Evolutionary conservation across 1,284 basidiomycete genomes (phyloP), one percentile per base, ranked within the genome.

Genomic region (Chalciporus sp.): DNA sequence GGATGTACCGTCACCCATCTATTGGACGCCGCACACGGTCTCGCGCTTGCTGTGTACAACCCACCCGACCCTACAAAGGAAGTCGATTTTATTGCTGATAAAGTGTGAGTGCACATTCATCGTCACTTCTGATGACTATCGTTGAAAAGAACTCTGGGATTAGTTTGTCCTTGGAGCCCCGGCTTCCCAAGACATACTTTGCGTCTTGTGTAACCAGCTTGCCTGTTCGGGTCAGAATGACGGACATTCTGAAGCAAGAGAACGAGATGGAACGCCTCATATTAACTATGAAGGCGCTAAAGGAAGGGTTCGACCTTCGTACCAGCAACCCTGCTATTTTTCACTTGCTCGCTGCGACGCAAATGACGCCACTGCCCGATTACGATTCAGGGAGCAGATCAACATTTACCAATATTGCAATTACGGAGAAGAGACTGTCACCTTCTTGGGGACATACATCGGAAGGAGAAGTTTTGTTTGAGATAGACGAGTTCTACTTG

Each of bases 341-440:
- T 11, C 62, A 67, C 45, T 63, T 65, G 58, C 73, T 75, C 53
- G 60, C 61, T 45, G 63, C 56, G 33, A 6, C 6, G 3, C 68
- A 53, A 52, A 72, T 73, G 58, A 14, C 33, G 3, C 46, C 23
- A 1, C 17, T 23, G 12, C n/a, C 11, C 1, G 10, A 14, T 3
- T 7, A 17, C 4, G 12, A 6, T 3, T 20, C 31, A 12, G 6
- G 3, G 1, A 27, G 11, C 17, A 23, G 14, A 10, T 9, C 23
- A 4, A 8, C n/a, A 14, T 11, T n/a, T 4, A 47, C 35, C 7
- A 47, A 40, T 37, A 12, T 47, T 17, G 46, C 35, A 1, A n/a
- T 47, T 4, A 26, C 27, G 2, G 46, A 47, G n/a, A 27, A 37
- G 37, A 35, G 46, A 7, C 46, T 47, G 17, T 16, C 7, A 9